Conservation (phyloP, 208 protist species). For the Trypanosoma avium region DNA sequence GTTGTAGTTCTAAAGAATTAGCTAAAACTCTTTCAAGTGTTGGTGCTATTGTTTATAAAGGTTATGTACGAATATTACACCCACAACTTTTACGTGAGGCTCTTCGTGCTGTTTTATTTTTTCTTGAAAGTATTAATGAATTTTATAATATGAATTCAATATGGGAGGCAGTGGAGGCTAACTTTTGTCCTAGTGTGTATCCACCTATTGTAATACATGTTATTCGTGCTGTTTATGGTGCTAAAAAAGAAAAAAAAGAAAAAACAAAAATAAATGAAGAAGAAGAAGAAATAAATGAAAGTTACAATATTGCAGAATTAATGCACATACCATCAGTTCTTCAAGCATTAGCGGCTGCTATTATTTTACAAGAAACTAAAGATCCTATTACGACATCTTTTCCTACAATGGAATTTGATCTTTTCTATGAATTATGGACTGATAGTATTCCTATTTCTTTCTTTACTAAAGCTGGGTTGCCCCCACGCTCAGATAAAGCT, state of each 20-base stretch:
- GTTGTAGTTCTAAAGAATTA: slow-evolving; percentile 57
- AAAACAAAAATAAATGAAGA: no score
- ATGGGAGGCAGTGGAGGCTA: slow-evolving; percentile 30
- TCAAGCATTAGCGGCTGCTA: slow-evolving; percentile 40
- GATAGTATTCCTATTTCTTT: slow-evolving; percentile 36
- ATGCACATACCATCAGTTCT: slow-evolving; percentile 36
- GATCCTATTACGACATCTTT: slow-evolving; percentile 1
- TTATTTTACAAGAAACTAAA: slow-evolving; percentile 19
- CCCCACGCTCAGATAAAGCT: slow-evolving; percentile 10
- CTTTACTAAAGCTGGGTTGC: slow-evolving; percentile 25
- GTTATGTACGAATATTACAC: slow-evolving; percentile 54
- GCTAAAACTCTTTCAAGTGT: slow-evolving; percentile 25
- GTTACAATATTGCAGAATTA: no score
- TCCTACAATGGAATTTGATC: slow-evolving; percentile 35
- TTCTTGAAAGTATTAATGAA: slow-evolving; percentile 37
- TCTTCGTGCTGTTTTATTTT: slow-evolving; percentile 36
- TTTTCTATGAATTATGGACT: slow-evolving; percentile 34
- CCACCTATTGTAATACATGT: slow-evolving; percentile 50
- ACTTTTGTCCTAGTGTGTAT: slow-evolving; percentile 60
- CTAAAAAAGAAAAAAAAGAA: background rate
- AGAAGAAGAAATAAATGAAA: no score
- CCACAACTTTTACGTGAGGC: slow-evolving; percentile 39
- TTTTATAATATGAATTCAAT: no score
- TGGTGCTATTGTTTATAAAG: slow-evolving; percentile 55
- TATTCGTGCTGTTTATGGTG: slow-evolving; percentile 49